Base-by-base conservation (phyloP, 768 basidiomycete species). In the Myochromella boudieri region DNA sequence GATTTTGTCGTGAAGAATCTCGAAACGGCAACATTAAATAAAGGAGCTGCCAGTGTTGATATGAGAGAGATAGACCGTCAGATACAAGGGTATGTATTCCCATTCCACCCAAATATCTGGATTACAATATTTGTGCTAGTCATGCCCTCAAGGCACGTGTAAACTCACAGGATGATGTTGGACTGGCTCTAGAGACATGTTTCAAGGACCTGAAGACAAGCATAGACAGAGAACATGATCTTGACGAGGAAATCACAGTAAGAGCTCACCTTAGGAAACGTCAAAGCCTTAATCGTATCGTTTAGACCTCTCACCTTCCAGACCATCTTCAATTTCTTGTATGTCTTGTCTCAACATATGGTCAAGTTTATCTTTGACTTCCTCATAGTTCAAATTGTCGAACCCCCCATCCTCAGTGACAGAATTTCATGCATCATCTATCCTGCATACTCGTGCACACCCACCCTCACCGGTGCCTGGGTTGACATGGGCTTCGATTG, bases 401-500 rank as follows among this genome's bases (percentile, higher is more conserved):
- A 60, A 65, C 24, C 69, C 83, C 6, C 81, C 87, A 1, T 66
- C 70, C 20, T 46, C 65, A 0, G 56, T 64, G 5, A 84, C 85
- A 0, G 60, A 80, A 22, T 64, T 69, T 0, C 74, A 71, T 53
- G 86, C 84, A n/a, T 74, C 80, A 4, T 48, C 63, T 0, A 81
- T 78, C 53, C 68, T 85, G 5, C 67, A 83, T 24, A 60, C 55
- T 1, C 60, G 76, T 11, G 65, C 60, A 20, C 73, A 82, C 48
- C 82, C 80, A 18, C 67, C 68, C 1, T 55, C 64, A 3, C 56
- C 65, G 1, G 62, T 70, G 6, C 61, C 69, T 3, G 56, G 70
- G 1, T 64, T 90, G 6, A 88, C 85, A 3, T 93, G 91, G 91
- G 71, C 75, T 49, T 75, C 81, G n/a, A 91, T 93, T 41, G 74